These are phyloP conservation scores for Colletotrichum gigasporum DNA, from an alignment of 2,329 filamentous ascomycete genomes.

Conservation along the genomic window DNA sequence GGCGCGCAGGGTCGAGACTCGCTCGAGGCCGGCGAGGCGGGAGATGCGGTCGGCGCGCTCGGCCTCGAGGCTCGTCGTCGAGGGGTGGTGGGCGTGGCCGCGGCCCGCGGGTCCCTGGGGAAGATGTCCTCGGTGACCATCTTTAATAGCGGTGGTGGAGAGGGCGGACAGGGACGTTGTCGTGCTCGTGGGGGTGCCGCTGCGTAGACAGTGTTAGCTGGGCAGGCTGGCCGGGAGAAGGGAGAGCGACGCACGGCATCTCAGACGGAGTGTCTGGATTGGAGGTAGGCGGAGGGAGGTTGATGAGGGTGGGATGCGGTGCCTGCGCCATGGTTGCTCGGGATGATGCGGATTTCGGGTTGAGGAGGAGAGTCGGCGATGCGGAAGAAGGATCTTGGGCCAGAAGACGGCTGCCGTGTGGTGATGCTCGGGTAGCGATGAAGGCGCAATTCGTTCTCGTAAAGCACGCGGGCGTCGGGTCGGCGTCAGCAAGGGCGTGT, in stretches of 20 bases:
- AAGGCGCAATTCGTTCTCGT: neutral
- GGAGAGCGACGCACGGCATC: slow-evolving; percentile 74
- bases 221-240: neutral
- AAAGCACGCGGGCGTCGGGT: neutral
- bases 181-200: slow-evolving; percentile 91
- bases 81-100: slow-evolving; percentile 67
- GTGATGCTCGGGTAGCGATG: neutral
- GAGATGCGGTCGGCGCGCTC: slow-evolving; percentile 96
- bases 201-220: slow-evolving; percentile 47
- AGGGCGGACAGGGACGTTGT: slow-evolving; percentile 92
- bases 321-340: slow-evolving; percentile 48
- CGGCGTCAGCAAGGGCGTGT: slow-evolving; percentile 1
- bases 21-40: slow-evolving; percentile 89
- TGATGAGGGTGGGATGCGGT: slow-evolving; percentile 76
- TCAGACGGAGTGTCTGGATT: slow-evolving; percentile 89
- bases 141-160: slow-evolving; percentile 95
- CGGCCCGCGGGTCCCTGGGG: slow-evolving; percentile 66
- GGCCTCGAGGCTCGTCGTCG: slow-evolving; percentile 82
- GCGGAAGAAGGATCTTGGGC: neutral
- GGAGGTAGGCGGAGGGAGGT: slow-evolving; percentile 83
- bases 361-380: neutral
- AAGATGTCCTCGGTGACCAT: slow-evolving; percentile 87
- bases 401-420: neutral
- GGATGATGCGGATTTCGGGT: neutral
- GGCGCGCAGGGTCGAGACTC: slow-evolving; percentile 79